Conservation (phyloP, 768 basidiomycete genomes). For the Psilocybe cyanescens region DNA sequence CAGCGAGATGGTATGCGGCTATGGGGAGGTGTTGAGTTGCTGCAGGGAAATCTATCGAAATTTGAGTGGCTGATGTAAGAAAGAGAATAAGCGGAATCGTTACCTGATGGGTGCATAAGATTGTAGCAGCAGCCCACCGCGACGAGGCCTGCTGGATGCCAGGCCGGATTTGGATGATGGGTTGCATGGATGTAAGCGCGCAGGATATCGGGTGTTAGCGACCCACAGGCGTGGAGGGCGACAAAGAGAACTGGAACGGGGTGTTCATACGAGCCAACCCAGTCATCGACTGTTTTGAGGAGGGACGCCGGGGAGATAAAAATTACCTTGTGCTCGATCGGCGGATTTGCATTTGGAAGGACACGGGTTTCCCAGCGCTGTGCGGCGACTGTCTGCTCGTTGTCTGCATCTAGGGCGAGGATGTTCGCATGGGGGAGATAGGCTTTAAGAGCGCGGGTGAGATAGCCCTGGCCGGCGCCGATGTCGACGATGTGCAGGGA, state of each 20-base stretch:
- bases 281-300: slow-evolving; percentile 48
- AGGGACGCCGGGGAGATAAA: slow-evolving; percentile 56
- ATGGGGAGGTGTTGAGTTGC: slow-evolving; percentile 54
- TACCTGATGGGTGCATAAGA: slow-evolving; percentile 59
- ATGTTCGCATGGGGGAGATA: slow-evolving; percentile 44
- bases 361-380: slow-evolving; percentile 42
- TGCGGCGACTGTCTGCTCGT: slow-evolving; percentile 62
- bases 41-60: slow-evolving; percentile 21
- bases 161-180: slow-evolving; percentile 24
- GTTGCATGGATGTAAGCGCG: slow-evolving; percentile 49
- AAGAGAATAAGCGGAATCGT: slow-evolving; percentile 13
- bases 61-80: not conserved
- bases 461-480: slow-evolving; percentile 78
- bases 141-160: slow-evolving; percentile 57
- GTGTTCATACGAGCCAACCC: slow-evolving; percentile 39
- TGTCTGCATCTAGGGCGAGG: slow-evolving; percentile 69
- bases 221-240: slow-evolving; percentile 78
- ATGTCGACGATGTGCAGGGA: slow-evolving; percentile 63
- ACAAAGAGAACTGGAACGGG: slow-evolving; percentile 60
- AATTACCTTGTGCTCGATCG: slow-evolving; percentile 59
- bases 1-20: slow-evolving; percentile 69
- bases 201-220: slow-evolving; percentile 68
- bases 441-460: slow-evolving; percentile 53
- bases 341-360: slow-evolving; percentile 26
- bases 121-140: slow-evolving; percentile 85